A percentile compares a stretch with the other conserved stretches of the same genome.
Evolutionary conservation across 2,329 filamentous ascomycete species (phyloP).

Genomic region (Xylaria sp.): DNA sequence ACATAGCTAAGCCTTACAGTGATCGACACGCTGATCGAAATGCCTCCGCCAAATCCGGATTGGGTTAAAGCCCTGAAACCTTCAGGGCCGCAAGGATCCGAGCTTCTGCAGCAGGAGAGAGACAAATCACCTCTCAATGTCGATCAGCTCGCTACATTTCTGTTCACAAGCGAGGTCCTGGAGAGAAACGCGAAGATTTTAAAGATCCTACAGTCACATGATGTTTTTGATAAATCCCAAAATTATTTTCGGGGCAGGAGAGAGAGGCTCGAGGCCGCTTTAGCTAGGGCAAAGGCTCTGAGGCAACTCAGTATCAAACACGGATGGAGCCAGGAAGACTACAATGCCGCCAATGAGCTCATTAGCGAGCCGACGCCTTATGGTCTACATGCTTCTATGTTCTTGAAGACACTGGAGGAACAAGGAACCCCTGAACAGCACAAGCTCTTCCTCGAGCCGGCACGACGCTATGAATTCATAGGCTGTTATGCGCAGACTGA

Average conservation of each 20-base stretch:
- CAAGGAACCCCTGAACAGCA: conserved; percentile 9
- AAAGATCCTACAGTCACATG: neutral
- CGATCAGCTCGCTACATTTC: conserved; percentile 4
- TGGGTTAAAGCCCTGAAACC: conserved; percentile 15
- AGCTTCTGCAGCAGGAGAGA: conserved; percentile 9
- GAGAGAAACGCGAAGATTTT: conserved; percentile 10
- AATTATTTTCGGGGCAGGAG: conserved; percentile 10
- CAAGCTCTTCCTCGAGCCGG: conserved; percentile 4
- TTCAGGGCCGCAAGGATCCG: conserved; percentile 12
- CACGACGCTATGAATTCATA: conserved; percentile 11
- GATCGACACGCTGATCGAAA: neutral
- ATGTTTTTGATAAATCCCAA: conserved; percentile 13
- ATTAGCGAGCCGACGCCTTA: conserved; percentile 12
- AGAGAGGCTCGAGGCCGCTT: conserved; percentile 10
- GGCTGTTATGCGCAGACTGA: conserved; percentile 14
- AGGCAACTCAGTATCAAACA: conserved; percentile 9
- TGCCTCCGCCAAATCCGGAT: conserved; percentile 14
- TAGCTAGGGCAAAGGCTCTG: conserved; percentile 7
- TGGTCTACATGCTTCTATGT: conserved; percentile 10
- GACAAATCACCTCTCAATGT: conserved; percentile 11
- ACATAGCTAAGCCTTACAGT: neutral
- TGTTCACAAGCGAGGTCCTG: conserved; percentile 4
- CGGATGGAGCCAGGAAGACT: conserved; percentile 8
- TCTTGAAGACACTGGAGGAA: conserved; percentile 13
- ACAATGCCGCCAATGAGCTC: conserved; percentile 3